Evolutionary conservation across 148 eudicot species (phyloP), one percentile per base, ranked within the genome.

Genomic region (Chenopodium berlandieri): DNA sequence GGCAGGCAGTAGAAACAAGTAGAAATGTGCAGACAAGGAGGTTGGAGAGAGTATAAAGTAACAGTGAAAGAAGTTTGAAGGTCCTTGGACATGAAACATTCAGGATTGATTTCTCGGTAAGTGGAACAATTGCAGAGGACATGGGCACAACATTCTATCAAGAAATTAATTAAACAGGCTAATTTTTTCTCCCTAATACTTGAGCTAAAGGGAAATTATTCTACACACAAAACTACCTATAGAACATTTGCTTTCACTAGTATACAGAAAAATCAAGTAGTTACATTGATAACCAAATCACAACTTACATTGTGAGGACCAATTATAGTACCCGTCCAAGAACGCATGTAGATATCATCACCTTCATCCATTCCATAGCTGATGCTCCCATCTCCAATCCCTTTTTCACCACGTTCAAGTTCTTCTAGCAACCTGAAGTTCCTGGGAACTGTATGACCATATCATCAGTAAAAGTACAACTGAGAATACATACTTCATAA

Each of bases 311-410:
- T 90, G 82, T 86, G 92, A 76, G 92, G 88, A 77, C 92, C 92
- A 86, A 89, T 89, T 72, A 89, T 84, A 34, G 92, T 89, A 27
- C 92, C 90, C 12, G 90, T 89, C 91, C 91, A 89, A 82, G 91
- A 89, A 34, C 91, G 90, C 91, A 89, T 89, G 85, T 88, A 89
- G n/a, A 89, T 86, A 73, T 89, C 92, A 84, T 89, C 92, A 54
- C 88, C 82, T 60, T 89, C 92, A 81, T 89, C 92, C 92, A 89
- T 87, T 48, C 92, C 92, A 80, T 89, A 89, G 85, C 92, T 89
- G 62, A 89, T 90, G 75, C 90, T 88, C 12, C 92, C 92, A 84
- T 89, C 92, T 62, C 92, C 92, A 79, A 89, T 89, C 65, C 92
- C 92, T 85, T 88, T 89, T 77, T 89, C 91, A 52, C 91, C 91